Conservation (phyloP, 371 early-diverging fungal genomes). For the Apophysomyces variabilis region DNA sequence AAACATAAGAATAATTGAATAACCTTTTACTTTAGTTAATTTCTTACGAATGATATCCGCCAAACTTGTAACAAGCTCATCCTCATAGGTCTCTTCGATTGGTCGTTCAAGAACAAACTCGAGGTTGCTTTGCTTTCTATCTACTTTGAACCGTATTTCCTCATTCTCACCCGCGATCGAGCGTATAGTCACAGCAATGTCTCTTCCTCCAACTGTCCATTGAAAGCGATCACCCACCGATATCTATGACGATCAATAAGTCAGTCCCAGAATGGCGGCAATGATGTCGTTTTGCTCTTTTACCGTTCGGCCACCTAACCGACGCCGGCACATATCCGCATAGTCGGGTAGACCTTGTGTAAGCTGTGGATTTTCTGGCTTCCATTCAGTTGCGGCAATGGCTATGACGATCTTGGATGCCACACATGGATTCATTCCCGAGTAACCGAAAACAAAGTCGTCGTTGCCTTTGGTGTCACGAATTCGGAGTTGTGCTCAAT, state of each 20-base stretch:
- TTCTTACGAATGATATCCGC: slow-evolving; percentile 29
- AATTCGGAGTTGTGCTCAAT: too few relatives aligned
- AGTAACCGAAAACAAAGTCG: not conserved
- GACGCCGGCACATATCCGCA: slow-evolving; percentile 16
- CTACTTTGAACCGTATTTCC: slow-evolving; percentile 8
- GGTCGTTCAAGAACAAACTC: not conserved
- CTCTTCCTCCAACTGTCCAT: slow-evolving; percentile 11
- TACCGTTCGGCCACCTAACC: slow-evolving; percentile 14
- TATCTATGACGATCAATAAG: slow-evolving; percentile 1
- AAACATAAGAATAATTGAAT: not conserved
- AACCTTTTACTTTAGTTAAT: not conserved
- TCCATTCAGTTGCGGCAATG: not conserved
- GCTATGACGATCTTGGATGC: not conserved
- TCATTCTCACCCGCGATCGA: not conserved
- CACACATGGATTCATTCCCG: not conserved
- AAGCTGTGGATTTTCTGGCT: not conserved
- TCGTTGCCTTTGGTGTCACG: too few relatives aligned
- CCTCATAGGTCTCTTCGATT: slow-evolving; percentile 12
- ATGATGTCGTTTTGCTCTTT: too few relatives aligned
- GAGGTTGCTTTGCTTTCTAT: not conserved
- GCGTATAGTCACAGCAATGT: slow-evolving; percentile 3
- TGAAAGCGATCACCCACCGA: slow-evolving; percentile 13
- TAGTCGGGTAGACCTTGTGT: slow-evolving; percentile 2
- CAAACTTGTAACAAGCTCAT: slow-evolving; percentile 23
- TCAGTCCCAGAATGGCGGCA: not conserved